Base-by-base conservation (phyloP, 257 asterid species). In the Linaria vulgaris region DNA sequence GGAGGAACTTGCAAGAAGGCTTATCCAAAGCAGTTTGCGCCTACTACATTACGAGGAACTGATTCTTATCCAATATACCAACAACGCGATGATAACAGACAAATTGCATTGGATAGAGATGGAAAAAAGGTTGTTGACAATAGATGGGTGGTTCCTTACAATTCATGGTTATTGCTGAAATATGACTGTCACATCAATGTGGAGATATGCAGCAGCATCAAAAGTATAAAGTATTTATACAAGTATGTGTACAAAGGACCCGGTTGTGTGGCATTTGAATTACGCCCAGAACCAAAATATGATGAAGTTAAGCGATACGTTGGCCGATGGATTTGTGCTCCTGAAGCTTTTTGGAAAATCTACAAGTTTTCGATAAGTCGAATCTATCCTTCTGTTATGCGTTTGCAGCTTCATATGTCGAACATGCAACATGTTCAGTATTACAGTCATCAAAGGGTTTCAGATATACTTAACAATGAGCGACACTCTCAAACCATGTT, bases 281-380 rank as follows among this genome's bases (percentile, higher is more conserved):
- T 54, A 3, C 4, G 39, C 1, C 6, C 19, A 6, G 53, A 6
- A 1, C 53, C 14, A 6, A 15, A 47, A 11, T 8, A 47, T 47
- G 53, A 47, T 54, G 37, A 54, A 24, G 8, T 54, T 12, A 22
- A 0, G 17, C 25, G 27, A 14, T 54, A 54, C 14, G 38, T 46
- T 46, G 52, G 37, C 5, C 3, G 52, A 46, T 46, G 52, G 52
- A 46, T 54, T 3, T 54, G 59, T 54, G 59, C 37, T 12, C 59
- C n/a, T n/a, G n/a, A n/a, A n/a, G n/a, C n/a, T n/a, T n/a, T n/a
- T n/a, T n/a, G n/a, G n/a, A n/a, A n/a, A 38, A 0, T 38, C 23
- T 22, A 7, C 14, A 54, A 54, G 19, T 54, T 22, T 10, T 39
- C 59, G 9, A 10, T 7, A 2, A 54, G 20, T 17, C 53, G 53